phyloP scores from a whole-genome alignment of 2,329 filamentous ascomycete genomes.

The Venturiaceae sp. region DNA sequence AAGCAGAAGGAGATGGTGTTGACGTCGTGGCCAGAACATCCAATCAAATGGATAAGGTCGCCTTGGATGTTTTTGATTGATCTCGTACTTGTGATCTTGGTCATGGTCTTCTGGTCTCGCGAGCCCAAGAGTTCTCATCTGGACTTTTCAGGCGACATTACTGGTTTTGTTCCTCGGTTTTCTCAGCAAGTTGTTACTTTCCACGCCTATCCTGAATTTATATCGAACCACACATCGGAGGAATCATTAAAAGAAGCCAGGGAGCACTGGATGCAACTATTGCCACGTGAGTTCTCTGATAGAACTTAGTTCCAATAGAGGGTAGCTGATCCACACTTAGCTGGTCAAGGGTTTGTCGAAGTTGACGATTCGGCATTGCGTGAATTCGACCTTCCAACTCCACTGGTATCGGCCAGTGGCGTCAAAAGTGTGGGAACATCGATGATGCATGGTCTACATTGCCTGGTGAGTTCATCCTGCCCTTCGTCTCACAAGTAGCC shows the following conservation, averaged over 20 bases:
- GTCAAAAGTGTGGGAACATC: conserved; percentile 7
- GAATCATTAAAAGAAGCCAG: conserved; percentile 1
- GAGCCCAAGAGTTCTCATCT: neutral
- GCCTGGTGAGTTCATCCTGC: neutral
- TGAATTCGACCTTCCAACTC: conserved; percentile 2
- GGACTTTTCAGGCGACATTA: conserved; percentile 1
- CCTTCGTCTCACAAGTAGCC: too few relatives aligned
- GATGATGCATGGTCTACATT: conserved; percentile 9
- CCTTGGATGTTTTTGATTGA: conserved; percentile 6
- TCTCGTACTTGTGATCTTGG: neutral
- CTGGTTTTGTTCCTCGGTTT: conserved; percentile 4
- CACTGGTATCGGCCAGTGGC: neutral
- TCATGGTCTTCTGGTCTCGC: conserved; percentile 2
- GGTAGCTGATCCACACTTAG: neutral
- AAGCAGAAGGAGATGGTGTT: neutral
- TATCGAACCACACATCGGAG: conserved; percentile 6
- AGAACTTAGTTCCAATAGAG: neutral
- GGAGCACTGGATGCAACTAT: neutral
- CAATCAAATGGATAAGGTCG: neutral
- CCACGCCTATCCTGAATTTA: conserved; percentile 4
- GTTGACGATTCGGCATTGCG: neutral
- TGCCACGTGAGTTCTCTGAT: conserved; percentile 1
- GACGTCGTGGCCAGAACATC: neutral
- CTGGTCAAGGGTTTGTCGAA: conserved; percentile 5
- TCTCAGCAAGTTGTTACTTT: neutral